Conservation (phyloP, 345 rosid genomes). For the Cardamine chenopodiifolia region DNA sequence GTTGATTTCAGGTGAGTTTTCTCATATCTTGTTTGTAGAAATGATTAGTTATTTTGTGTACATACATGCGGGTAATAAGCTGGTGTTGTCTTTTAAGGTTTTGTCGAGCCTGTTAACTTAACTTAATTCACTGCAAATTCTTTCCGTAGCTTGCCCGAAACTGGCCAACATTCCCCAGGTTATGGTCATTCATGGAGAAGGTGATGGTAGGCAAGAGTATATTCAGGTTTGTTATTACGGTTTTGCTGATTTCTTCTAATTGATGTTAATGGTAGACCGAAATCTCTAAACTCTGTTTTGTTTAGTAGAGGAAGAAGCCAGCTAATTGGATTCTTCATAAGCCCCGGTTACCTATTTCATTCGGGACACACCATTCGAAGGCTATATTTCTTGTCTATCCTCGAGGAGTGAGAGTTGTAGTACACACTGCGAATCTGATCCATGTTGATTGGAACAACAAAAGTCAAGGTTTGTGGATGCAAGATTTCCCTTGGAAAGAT, state of each 20-base stretch:
- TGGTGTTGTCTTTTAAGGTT: background rate
- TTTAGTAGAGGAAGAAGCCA: slow-evolving; percentile 69
- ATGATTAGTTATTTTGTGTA: background rate
- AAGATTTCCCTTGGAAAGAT: slow-evolving; percentile 98
- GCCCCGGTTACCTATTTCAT: slow-evolving; percentile 86
- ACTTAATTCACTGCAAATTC: slow-evolving; percentile 12
- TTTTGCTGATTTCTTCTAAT: slow-evolving; percentile 1
- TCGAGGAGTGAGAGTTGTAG: slow-evolving; percentile 74
- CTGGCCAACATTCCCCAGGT: slow-evolving; percentile 73
- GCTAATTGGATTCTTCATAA: slow-evolving; percentile 87
- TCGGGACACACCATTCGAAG: slow-evolving; percentile 93
- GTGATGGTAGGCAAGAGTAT: slow-evolving; percentile 68
- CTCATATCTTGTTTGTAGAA: background rate
- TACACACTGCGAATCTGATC: slow-evolving; percentile 93
- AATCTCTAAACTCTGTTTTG: slow-evolving; percentile 24
- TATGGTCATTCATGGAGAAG: slow-evolving; percentile 88
- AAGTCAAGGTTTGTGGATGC: slow-evolving; percentile 98
- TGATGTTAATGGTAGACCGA: background rate
- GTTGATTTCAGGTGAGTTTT: slow-evolving; percentile 47
- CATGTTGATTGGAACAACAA: slow-evolving; percentile 96
- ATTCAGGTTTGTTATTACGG: slow-evolving; percentile 66
- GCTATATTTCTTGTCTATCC: slow-evolving; percentile 90
- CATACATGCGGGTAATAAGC: background rate
- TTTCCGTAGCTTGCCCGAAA: slow-evolving; percentile 69
- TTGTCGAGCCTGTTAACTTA: slow-evolving; percentile 5